Evolutionary conservation across 345 rosid species (phyloP), one percentile per base, ranked within the genome.

Genomic region (Zanthoxylum bungeanum): DNA sequence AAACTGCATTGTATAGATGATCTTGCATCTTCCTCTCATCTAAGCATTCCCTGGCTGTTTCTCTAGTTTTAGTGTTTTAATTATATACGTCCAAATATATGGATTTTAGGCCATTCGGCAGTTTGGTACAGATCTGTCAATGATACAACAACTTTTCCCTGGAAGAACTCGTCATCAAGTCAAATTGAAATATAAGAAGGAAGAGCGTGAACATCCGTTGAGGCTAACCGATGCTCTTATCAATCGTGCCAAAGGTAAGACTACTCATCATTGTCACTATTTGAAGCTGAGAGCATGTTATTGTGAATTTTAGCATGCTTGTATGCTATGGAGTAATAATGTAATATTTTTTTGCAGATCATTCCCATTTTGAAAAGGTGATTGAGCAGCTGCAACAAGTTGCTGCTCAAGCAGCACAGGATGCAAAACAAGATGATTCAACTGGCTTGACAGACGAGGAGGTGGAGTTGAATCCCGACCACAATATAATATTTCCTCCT

Each of bases 111-210:
- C 92, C 24, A 58, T 93, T 65, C 81, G 52, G 60, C 91, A 91
- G 79, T 93, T 91, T 72, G 97, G 97, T 52, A 83, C 91, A 58
- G 93, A 91, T 79, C 80, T 93, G 22, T 80, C 90, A 4, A 79
- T 89, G 91, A 81, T 91, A 60, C 89, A 83, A 77, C 94, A 81
- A 59, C 84, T 91, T 70, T 93, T 90, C 66, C 90, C 94, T 62
- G 70, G 85, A 16, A 73, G 85, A 81, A 82, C 93, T 1, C 96
- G 93, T 50, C 86, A 79, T 55, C 97, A 90, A 70, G 76, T 90
- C 69, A 91, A 91, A 76, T 80, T 86, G 52, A 93, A 93, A 69
- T 87, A 50, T 73, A 88, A 91, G 81, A 81, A 81, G 78, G 98
- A 93, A 84, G 96, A 89, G 80, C 93, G 93, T 3, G 68, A 83